Evolutionary conservation across 108 stramenopile genomes (phyloP).

Genomic region (Fragilariopsis cylindrus): DNA sequence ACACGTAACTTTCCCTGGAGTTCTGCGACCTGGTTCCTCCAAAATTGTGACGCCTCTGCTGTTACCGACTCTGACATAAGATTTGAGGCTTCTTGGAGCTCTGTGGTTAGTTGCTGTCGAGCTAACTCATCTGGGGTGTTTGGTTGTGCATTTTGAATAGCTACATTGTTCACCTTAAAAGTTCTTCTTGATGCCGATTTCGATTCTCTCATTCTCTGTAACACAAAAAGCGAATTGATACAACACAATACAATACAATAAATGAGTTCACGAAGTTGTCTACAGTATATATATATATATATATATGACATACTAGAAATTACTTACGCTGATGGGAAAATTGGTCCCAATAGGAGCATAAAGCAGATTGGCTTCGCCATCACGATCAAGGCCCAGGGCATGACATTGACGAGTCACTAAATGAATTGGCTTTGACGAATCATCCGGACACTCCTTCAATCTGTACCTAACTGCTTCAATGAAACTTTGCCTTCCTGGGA

Average conservation of each 20-base stretch:
- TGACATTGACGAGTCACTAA: slow-evolving; percentile 63
- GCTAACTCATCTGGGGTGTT: slow-evolving; percentile 48
- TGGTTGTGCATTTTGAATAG: slow-evolving; percentile 19
- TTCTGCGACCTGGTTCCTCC: slow-evolving; percentile 72
- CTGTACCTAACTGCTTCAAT: slow-evolving; percentile 69
- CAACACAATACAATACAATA: too few relatives aligned
- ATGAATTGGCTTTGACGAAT: slow-evolving; percentile 35
- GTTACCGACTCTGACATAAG: slow-evolving; percentile 69
- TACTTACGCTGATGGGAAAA: slow-evolving; percentile 27
- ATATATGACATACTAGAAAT: too few relatives aligned
- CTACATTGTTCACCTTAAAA: not conserved
- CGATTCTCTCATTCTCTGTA: too few relatives aligned
- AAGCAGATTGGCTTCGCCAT: slow-evolving; percentile 55
- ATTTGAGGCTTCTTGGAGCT: slow-evolving; percentile 68
- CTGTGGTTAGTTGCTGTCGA: slow-evolving; percentile 67
- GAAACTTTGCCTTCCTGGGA: slow-evolving; percentile 56
- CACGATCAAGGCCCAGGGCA: slow-evolving; percentile 61
- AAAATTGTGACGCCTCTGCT: slow-evolving; percentile 72
- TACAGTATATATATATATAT: too few relatives aligned
- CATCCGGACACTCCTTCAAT: slow-evolving; percentile 32
- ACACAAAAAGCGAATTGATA: too few relatives aligned
- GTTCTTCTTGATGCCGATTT: not conserved
- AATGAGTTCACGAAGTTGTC: too few relatives aligned
- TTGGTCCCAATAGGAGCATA: slow-evolving; percentile 36
- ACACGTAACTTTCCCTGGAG: slow-evolving; percentile 56